Evolutionary conservation across 139 green algal genomes (phyloP), one percentile per base, ranked within the genome.

Genomic region (Raphidocelis subcapitata): DNA sequence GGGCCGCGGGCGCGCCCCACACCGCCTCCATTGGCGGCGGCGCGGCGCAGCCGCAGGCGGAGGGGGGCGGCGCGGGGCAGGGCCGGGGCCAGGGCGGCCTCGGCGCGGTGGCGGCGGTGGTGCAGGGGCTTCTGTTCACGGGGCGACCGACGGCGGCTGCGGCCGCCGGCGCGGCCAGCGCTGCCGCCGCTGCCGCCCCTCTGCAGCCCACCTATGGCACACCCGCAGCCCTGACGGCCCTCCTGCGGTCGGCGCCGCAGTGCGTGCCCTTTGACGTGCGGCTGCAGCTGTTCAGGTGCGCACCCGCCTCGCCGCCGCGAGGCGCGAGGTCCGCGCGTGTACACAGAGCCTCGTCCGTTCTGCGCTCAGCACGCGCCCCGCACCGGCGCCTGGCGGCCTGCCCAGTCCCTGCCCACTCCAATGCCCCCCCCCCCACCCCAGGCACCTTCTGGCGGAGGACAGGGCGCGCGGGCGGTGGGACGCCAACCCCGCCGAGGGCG

Each of bases 201-300:
- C 10, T 5, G 26, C 10, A 31, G 24, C 5, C 26, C 10, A 14
- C 16, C n/a, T 8, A 12, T 12, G 55, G 55, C 29, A 77, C 80
- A 21, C 85, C 88, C 4, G 72, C 65, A 2, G 77, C 72, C 1
- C 29, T 92, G 54, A 85, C 88, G 0, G 72, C 76, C 1, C 80
- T 93, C 28, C 79, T 94, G 49, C 62, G 64, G 4, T 72, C 70
- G 12, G 82, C 86, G 1, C 90, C 89, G 0, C 86, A 95, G 75
- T 85, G 77, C 20, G 80, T 94, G 21, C 90, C 90, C 1, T 95
- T 94, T 78, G 72, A 81, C 35, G 61, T 85, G 52, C 79, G 88
- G 2, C 79, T 92, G 44, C 62, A 77, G 37, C 71, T 91, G 12
- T 91, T 93, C 51, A 56, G 79, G 60, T 59, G 28, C 3, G 33